A percentile compares a stretch with the other conserved stretches of the same genome.
Conservation (phyloP, 2,329 filamentous ascomycete species). For the Ophiostoma sp. region DNA sequence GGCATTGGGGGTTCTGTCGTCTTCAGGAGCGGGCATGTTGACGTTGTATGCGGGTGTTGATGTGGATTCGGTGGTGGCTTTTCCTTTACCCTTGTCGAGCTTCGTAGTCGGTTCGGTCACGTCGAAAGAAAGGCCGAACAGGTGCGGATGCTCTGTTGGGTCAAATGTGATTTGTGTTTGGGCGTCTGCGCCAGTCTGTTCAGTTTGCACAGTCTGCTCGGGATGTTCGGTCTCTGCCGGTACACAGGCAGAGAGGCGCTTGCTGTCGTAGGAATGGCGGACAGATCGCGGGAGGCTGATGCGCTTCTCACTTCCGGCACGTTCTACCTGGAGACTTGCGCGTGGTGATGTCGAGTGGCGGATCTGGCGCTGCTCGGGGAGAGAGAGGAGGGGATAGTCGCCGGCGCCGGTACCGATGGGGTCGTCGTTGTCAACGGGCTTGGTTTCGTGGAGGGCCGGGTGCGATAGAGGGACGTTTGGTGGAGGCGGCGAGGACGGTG, state of each 20-base stretch:
- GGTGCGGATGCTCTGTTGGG: background rate
- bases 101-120: conserved; percentile 21
- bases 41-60: too few relatives aligned
- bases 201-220: background rate
- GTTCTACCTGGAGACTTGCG: conserved; percentile 49
- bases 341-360: conserved; percentile 41
- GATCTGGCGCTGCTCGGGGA: conserved; percentile 46
- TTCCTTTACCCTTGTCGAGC: conserved; percentile 46
- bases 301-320: conserved; percentile 42
- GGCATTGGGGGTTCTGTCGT: conserved; percentile 33
- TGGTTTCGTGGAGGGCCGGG: conserved; percentile 32
- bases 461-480: conserved; percentile 47
- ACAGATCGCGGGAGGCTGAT: conserved; percentile 51
- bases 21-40: conserved; percentile 35
- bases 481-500: conserved; percentile 49
- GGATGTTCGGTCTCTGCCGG: conserved; percentile 18
- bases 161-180: too few relatives aligned
- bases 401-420: conserved; percentile 38
- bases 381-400: conserved; percentile 48
- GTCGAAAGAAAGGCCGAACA: conserved; percentile 23
- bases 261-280: conserved; percentile 50
- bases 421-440: conserved; percentile 38
- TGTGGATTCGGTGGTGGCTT: conserved; percentile 8
- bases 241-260: conserved; percentile 29
- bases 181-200: too few relatives aligned